Conservation (phyloP, 805 yeast genomes). For the Schizosaccharomyces cryophilus region DNA sequence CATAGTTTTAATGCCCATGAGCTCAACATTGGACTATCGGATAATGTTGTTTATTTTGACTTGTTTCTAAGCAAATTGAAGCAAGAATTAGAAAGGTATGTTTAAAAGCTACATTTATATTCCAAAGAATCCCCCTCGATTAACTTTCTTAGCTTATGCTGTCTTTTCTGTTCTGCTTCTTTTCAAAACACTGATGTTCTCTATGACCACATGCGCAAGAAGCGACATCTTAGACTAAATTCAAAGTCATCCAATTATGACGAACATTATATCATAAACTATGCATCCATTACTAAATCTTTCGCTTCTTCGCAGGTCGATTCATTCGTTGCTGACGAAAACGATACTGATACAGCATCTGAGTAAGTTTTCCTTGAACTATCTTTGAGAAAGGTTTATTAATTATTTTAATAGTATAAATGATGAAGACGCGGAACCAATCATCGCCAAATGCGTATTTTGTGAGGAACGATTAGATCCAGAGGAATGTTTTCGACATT, state of each 20-base stretch:
- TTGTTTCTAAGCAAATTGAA: background rate
- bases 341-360: background rate
- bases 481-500: background rate
- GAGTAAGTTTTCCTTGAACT: background rate
- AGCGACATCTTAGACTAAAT: background rate
- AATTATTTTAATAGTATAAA: background rate
- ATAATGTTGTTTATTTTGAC: background rate
- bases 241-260: background rate
- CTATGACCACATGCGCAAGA: background rate
- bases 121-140: background rate
- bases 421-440: background rate
- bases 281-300: background rate
- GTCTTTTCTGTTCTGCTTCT: background rate
- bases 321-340: background rate
- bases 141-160: background rate
- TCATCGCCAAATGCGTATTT: background rate
- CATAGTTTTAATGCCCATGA: background rate
- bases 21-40: background rate
- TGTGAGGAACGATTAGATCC: background rate
- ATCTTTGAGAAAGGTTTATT: no score
- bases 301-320: background rate
- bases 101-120: background rate
- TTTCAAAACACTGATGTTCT: background rate
- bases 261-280: background rate
- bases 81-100: background rate